These are phyloP conservation scores for Dalbergia cultrata DNA, from an alignment of 306 rosid species.

Conservation along the genomic window DNA sequence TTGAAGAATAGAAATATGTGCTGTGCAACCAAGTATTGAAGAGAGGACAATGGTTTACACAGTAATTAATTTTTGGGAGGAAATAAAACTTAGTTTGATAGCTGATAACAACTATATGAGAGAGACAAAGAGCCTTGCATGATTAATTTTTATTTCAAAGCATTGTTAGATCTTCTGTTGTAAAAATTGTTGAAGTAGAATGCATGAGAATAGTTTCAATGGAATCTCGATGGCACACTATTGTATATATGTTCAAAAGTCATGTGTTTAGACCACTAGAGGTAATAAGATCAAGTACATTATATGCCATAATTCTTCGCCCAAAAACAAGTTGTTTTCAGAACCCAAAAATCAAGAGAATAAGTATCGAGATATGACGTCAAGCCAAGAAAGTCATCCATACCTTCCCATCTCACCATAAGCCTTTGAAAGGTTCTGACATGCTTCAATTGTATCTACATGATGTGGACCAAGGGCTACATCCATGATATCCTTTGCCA, in stretches of 20 bases:
- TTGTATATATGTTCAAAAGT: not conserved
- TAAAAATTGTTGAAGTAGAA: not conserved
- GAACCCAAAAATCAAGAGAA: slow-evolving; percentile 42
- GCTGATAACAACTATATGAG: slow-evolving; percentile 4
- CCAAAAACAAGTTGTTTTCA: slow-evolving; percentile 1
- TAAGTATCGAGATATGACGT: slow-evolving; percentile 12
- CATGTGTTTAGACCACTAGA: not conserved
- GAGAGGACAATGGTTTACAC: slow-evolving; percentile 9
- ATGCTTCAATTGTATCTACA: slow-evolving; percentile 86
- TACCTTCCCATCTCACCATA: slow-evolving; percentile 84
- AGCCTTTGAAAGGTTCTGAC: slow-evolving; percentile 93
- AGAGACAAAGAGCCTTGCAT: slow-evolving; percentile 1
- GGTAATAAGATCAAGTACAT: slow-evolving; percentile 1
- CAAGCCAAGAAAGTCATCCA: slow-evolving; percentile 42
- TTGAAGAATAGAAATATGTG: slow-evolving; percentile 2
- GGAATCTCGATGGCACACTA: slow-evolving; percentile 9
- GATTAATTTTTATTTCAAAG: slow-evolving; percentile 5
- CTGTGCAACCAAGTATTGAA: not conserved
- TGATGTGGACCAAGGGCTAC: slow-evolving; percentile 95
- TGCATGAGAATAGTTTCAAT: slow-evolving; percentile 11
- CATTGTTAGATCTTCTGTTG: not conserved
- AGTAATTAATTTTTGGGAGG: slow-evolving; percentile 4
- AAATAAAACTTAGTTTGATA: not conserved
- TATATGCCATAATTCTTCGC: not conserved
- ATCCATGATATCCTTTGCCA: slow-evolving; percentile 94